These are phyloP conservation scores for Fusarium robinianum DNA, from an alignment of 2,329 filamentous ascomycete species.

Conservation along the genomic window DNA sequence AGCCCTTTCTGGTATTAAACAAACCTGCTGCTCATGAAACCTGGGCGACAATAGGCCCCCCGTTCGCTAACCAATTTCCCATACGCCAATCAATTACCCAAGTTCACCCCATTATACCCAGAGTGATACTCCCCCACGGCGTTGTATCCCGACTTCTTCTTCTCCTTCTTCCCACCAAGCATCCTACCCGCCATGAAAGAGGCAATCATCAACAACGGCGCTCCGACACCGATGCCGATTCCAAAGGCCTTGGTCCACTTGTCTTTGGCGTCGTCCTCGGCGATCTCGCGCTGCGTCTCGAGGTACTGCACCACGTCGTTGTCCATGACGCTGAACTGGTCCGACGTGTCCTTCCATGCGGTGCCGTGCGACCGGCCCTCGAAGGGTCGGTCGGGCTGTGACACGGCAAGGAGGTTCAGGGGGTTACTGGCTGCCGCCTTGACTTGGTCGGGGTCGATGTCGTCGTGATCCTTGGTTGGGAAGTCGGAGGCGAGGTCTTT, in stretches of 20 bases:
- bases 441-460: slow-evolving; percentile 20
- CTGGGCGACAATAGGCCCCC: no score
- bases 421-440: slow-evolving; percentile 15
- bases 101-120: slow-evolving; percentile 18
- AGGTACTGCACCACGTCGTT: slow-evolving; percentile 12
- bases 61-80: no score
- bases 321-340: slow-evolving; percentile 23
- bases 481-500: slow-evolving; percentile 21
- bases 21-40: no score
- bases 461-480: slow-evolving; percentile 13
- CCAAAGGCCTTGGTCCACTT: slow-evolving; percentile 16
- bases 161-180: slow-evolving; percentile 6
- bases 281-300: slow-evolving; percentile 4
- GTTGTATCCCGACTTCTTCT: slow-evolving; percentile 20
- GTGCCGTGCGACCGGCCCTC: slow-evolving; percentile 11
- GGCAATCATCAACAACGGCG: slow-evolving; percentile 4
- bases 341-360: slow-evolving; percentile 20
- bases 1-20: no score
- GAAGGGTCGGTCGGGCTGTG: slow-evolving; percentile 14
- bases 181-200: slow-evolving; percentile 10
- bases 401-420: slow-evolving; percentile 18
- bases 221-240: slow-evolving; percentile 19
- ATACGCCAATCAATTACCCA: slow-evolving; percentile 4
- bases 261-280: neutral
- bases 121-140: slow-evolving; percentile 16